These are phyloP conservation scores for Trypanosoma avium DNA, from an alignment of 208 protist species.

Conservation along the genomic window DNA sequence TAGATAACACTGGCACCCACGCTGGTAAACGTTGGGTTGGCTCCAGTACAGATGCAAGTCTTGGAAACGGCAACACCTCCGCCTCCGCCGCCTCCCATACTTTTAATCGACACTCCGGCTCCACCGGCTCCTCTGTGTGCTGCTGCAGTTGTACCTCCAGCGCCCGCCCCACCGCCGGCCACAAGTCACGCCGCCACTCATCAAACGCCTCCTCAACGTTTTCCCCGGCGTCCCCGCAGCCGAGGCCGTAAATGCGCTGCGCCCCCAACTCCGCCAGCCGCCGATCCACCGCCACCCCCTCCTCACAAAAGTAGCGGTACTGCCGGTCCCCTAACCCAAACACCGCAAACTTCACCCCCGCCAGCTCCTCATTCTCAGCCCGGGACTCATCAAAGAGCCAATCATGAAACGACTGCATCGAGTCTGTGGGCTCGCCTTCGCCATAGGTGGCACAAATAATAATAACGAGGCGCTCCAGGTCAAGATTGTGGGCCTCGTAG, in stretches of 20 bases:
- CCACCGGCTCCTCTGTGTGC: constrained; percentile 67
- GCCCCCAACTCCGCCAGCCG: constrained; percentile 88
- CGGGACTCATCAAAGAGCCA: constrained; percentile 78
- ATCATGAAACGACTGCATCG: constrained; percentile 87
- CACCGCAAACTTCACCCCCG: constrained; percentile 81
- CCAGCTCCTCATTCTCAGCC: constrained; percentile 55
- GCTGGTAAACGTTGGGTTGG: constrained; percentile 84
- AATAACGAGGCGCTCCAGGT: constrained; percentile 69
- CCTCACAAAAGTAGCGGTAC: constrained; percentile 90
- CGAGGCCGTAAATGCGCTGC: constrained; percentile 74
- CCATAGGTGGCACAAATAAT: constrained; percentile 89
- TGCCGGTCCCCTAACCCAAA: constrained; percentile 90
- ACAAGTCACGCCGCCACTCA: constrained; percentile 82
- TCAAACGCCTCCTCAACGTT: constrained; percentile 89
- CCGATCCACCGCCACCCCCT: constrained; percentile 83
- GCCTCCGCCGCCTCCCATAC: constrained; percentile 72
- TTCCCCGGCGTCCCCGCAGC: constrained; percentile 72
- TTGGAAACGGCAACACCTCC: constrained; percentile 79
- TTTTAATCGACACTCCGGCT: constrained; percentile 82
- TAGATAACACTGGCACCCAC: constrained; percentile 66
- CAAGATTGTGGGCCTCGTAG: constrained; percentile 60
- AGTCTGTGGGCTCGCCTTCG: constrained; percentile 91
- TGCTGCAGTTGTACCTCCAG: constrained; percentile 77
- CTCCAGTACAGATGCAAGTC: constrained; percentile 86
- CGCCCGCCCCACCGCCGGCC: constrained; percentile 70